phyloP scores from a whole-genome alignment of 2,329 filamentous ascomycete species.

The Dothistroma septosporum region DNA sequence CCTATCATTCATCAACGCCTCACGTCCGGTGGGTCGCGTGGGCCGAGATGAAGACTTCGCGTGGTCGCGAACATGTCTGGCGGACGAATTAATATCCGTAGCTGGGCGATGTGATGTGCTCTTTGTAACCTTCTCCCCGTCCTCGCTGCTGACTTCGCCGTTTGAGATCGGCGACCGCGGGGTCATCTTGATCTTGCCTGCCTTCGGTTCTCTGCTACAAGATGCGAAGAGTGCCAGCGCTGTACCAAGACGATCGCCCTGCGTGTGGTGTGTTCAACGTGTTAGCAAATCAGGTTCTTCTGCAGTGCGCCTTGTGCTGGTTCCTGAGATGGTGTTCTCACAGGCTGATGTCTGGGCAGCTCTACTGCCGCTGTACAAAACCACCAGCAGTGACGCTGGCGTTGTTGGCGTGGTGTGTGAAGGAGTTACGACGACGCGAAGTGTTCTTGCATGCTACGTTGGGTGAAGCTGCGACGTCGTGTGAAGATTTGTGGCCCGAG shows the following conservation, averaged over 20 bases:
- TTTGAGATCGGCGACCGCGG: constrained; percentile 66
- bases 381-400: constrained; percentile 15
- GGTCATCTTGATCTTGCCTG: constrained; percentile 36
- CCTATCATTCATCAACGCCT: constrained; percentile 19
- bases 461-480: not conserved
- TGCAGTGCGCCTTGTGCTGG: constrained; percentile 10
- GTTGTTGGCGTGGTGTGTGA: not conserved
- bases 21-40: constrained; percentile 20
- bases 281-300: constrained; percentile 26
- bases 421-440: constrained; percentile 5
- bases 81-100: constrained; percentile 85
- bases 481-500: not conserved
- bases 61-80: constrained; percentile 56
- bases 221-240: not conserved
- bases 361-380: constrained; percentile 3
- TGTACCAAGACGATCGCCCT: constrained; percentile 21
- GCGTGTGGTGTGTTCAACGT: constrained; percentile 20
- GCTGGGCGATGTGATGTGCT: constrained; percentile 64
- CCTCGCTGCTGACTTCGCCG: constrained; percentile 70
- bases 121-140: constrained; percentile 76
- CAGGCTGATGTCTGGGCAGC: constrained; percentile 25
- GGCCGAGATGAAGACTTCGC: constrained; percentile 34
- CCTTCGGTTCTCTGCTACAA: not conserved
- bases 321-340: constrained; percentile 27
- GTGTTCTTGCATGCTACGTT: not conserved